Evolutionary conservation across 495 filamentous ascomycete genomes (phyloP).

Genomic region (Talaromyces proteolyticus): DNA sequence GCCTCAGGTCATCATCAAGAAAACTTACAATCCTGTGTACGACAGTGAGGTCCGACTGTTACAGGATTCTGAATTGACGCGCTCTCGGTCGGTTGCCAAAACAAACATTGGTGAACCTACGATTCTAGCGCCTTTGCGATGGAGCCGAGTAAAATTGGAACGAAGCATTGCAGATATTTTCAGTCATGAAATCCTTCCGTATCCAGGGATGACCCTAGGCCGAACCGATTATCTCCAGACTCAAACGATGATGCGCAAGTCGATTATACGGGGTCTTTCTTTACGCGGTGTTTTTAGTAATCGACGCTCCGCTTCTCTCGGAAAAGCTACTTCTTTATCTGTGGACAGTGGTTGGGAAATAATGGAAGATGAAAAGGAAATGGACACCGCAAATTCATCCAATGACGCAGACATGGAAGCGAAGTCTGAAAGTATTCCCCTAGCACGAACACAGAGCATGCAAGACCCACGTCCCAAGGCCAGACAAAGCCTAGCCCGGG

Average conservation of each 20-base stretch:
- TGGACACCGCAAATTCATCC: neutral
- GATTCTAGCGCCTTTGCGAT: slow-evolving; percentile 56
- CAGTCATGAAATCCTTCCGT: slow-evolving; percentile 76
- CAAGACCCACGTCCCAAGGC: neutral
- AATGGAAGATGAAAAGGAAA: slow-evolving; percentile 6
- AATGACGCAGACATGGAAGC: no score
- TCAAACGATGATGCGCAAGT: slow-evolving; percentile 34
- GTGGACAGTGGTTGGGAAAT: slow-evolving; percentile 13
- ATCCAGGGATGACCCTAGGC: slow-evolving; percentile 72
- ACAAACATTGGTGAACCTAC: slow-evolving; percentile 8
- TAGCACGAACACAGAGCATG: no score
- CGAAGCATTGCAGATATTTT: slow-evolving; percentile 70
- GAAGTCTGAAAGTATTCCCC: no score
- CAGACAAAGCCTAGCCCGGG: neutral
- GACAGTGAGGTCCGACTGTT: slow-evolving; percentile 19
- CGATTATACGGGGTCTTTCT: slow-evolving; percentile 80
- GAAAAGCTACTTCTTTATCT: slow-evolving; percentile 7
- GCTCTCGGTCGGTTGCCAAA: slow-evolving; percentile 16
- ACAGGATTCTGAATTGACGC: slow-evolving; percentile 23
- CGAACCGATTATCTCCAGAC: slow-evolving; percentile 53
- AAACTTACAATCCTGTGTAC: slow-evolving; percentile 69
- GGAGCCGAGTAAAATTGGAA: slow-evolving; percentile 75
- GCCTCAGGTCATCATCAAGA: slow-evolving; percentile 79
- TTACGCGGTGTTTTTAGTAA: slow-evolving; percentile 20
- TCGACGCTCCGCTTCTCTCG: slow-evolving; percentile 27